Evolutionary conservation across 129 eudicot genomes (phyloP).

Genomic region (Heracleum sosnowskyi): DNA sequence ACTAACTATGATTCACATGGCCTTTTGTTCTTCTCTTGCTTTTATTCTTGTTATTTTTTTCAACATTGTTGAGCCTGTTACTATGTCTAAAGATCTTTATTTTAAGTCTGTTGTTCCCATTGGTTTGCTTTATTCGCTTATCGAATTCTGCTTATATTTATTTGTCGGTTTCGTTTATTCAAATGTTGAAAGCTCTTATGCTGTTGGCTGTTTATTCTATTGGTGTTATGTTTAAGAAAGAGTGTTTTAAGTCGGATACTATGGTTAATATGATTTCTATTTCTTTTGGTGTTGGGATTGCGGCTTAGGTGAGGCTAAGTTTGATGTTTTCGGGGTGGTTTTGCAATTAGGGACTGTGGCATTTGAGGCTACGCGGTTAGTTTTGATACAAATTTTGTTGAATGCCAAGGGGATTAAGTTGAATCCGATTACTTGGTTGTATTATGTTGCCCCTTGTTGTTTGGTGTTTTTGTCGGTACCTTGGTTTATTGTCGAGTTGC

Average conservation of each 20-base stretch:
- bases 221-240: slow-evolving; percentile 52
- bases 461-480: slow-evolving; percentile 46
- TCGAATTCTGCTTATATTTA: slow-evolving; percentile 71
- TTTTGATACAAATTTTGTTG: slow-evolving; percentile 63
- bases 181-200: slow-evolving; percentile 77
- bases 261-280: slow-evolving; percentile 68
- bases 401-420: slow-evolving; percentile 54
- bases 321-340: slow-evolving; percentile 58
- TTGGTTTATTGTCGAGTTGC: slow-evolving; percentile 70
- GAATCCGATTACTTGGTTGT: slow-evolving; percentile 59
- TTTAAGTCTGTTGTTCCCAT: slow-evolving; percentile 65
- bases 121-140: slow-evolving; percentile 57
- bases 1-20: slow-evolving; percentile 75
- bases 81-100: slow-evolving; percentile 59
- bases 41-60: slow-evolving; percentile 41
- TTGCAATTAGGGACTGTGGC: slow-evolving; percentile 69
- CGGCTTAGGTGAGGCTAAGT: slow-evolving; percentile 76
- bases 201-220: slow-evolving; percentile 73
- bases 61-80: slow-evolving; percentile 53
- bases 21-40: slow-evolving; percentile 56
- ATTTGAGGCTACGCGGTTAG: slow-evolving; percentile 67
- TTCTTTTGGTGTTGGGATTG: slow-evolving; percentile 59
- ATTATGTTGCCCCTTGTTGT: slow-evolving; percentile 75
- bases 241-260: slow-evolving; percentile 34
- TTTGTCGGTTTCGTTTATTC: slow-evolving; percentile 61